Base-by-base conservation (phyloP, 1,139 yeast species). In the Trichomonascaceae sp. region DNA sequence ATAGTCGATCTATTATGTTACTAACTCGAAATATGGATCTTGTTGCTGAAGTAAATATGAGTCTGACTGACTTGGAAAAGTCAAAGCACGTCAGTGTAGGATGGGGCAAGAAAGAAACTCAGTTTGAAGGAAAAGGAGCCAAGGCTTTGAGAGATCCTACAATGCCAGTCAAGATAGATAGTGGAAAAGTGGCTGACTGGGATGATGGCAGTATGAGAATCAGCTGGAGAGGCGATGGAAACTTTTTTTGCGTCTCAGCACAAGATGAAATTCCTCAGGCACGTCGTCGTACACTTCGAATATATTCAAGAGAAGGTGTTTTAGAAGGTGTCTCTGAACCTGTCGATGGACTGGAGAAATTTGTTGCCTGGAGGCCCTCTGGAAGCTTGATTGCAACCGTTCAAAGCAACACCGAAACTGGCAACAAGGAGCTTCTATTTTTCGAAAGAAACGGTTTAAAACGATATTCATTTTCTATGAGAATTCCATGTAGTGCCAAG, bases 31-130 rank as follows among this genome's bases (percentile, higher is more conserved):
- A 79, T 44, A 86, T 91, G 61, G 98, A 93, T 61, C 90, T 95
- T 5, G 78, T 93, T 27, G 74, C 82, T 12, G 97, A 93, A 64
- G 75, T 77, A 52, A 64, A 67, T 20, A 71, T 91, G 57, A 74
- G 79, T 51, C 74, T 80, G 1, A 79, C 78, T 15, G 98, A 93
- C 67, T 75, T 90, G 51, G 73, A 81, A 44, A 79, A 82, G 53
- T 83, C 91, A 2, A 85, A 85, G 62, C 96, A 93, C 65, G 97
- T 95, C 38, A 85, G 95, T 19, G 97, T 93, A 43, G 99, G 99
- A 18, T 95, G 99, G 99, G 99, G 99, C 65, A 87, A 87, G 62
- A 84, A 86, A 60, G 99, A 93, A 69, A 95, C 99, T 0, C 99
- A 95, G 70, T 95, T 95, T 69, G 85, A 87, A 69, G 99, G 99